Percentiles rank a stretch among this genome's conserved stretches.
These are phyloP conservation scores for Ustilago nuda DNA, from an alignment of 1,284 basidiomycete genomes.

Conservation along the genomic window DNA sequence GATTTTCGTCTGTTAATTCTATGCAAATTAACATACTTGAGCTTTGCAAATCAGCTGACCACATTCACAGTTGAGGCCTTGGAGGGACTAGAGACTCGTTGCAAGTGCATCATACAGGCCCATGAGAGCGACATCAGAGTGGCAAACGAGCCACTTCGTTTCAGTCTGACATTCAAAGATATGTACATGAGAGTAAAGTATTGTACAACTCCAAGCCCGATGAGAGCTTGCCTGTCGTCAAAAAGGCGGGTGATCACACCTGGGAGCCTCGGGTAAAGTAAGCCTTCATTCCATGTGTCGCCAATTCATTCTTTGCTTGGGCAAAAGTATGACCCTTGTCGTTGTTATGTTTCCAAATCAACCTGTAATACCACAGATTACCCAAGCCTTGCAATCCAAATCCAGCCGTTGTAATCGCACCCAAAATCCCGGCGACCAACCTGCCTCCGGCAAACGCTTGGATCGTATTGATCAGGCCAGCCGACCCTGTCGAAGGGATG, in stretches of 20 bases:
- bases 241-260: conserved; percentile 12
- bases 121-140: not conserved
- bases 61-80: not conserved
- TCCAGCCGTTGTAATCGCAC: conserved; percentile 82
- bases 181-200: not conserved
- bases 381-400: conserved; percentile 89
- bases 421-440: conserved; percentile 72
- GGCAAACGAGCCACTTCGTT: not conserved
- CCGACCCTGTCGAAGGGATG: conserved; percentile 82
- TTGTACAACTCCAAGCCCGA: not conserved
- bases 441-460: conserved; percentile 70
- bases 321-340: conserved; percentile 71
- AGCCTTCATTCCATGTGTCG: conserved; percentile 84
- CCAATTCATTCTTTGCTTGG: conserved; percentile 86
- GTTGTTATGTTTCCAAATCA: conserved; percentile 85
- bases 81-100: conserved; percentile 6
- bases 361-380: conserved; percentile 81
- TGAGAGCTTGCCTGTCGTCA: not conserved
- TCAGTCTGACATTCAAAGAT: not conserved
- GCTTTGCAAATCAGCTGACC: not conserved
- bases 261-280: conserved; percentile 74
- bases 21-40: not conserved
- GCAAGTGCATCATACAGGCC: conserved; percentile 5
- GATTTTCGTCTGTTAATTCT: not conserved
- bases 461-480: conserved; percentile 93